Percentiles rank a stretch among this genome's conserved stretches.
Conservation (phyloP, 805 yeast species). For the Ogataea paradorogensis region DNA sequence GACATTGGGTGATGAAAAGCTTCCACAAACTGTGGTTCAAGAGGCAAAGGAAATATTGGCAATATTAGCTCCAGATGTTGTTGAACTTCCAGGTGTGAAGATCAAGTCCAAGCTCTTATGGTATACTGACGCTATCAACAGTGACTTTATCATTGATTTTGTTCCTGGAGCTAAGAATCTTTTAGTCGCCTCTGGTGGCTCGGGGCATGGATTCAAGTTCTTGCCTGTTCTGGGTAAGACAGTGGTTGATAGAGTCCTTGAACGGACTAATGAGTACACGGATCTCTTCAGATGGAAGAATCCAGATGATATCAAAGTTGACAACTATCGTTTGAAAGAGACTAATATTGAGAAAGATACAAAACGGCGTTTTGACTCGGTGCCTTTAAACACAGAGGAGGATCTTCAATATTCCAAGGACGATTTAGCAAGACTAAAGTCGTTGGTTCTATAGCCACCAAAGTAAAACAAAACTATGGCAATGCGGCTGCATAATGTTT, state of each 20-base stretch:
- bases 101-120: constrained; percentile 14
- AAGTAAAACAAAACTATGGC: background rate
- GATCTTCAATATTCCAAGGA: background rate
- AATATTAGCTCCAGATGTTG: constrained; percentile 19
- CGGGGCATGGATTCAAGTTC: constrained; percentile 25
- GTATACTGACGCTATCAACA: constrained; percentile 25
- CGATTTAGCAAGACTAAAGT: background rate
- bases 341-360: constrained; percentile 7
- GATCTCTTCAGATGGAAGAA: constrained; percentile 19
- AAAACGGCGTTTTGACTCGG: constrained; percentile 10
- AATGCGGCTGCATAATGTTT: background rate
- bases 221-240: constrained; percentile 22
- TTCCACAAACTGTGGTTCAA: constrained; percentile 17
- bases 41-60: constrained; percentile 18
- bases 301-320: constrained; percentile 13
- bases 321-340: constrained; percentile 16
- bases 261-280: constrained; percentile 11
- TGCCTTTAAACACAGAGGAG: constrained; percentile 1
- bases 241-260: constrained; percentile 16
- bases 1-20: constrained; percentile 13
- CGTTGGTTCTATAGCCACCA: background rate
- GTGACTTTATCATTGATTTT: constrained; percentile 24
- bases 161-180: constrained; percentile 22
- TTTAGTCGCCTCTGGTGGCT: constrained; percentile 25
- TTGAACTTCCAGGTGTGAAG: constrained; percentile 7